Conservation (phyloP, 768 basidiomycete species). For the Leccinum obscurum region DNA sequence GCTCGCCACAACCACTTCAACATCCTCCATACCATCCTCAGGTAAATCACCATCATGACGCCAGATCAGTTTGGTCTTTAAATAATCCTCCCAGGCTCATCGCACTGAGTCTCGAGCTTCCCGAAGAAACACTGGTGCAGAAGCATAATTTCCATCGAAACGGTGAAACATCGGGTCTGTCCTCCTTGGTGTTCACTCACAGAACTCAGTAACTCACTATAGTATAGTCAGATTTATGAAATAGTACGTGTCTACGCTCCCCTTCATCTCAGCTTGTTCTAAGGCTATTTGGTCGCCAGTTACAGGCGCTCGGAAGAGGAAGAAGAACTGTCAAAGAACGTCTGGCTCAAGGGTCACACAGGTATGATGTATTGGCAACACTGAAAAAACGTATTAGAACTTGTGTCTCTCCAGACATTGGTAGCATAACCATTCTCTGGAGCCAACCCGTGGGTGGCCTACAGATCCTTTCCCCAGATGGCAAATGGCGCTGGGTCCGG, state of each 20-base stretch:
- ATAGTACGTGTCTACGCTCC: conserved; percentile 41
- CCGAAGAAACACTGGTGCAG: conserved; percentile 51
- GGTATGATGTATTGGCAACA: conserved; percentile 32
- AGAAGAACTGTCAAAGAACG: conserved; percentile 48
- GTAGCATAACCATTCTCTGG: conserved; percentile 56
- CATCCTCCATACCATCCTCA: conserved; percentile 48
- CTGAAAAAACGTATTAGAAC: background rate
- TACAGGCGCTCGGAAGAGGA: conserved; percentile 52
- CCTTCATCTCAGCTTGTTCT: background rate
- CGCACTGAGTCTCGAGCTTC: conserved; percentile 51
- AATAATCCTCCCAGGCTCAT: conserved; percentile 38
- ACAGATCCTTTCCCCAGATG: conserved; percentile 53
- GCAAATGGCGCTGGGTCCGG: conserved; percentile 57
- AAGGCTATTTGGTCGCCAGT: conserved; percentile 26
- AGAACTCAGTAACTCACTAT: background rate
- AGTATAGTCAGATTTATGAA: conserved; percentile 60
- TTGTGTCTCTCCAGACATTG: conserved; percentile 40
- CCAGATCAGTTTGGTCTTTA: background rate
- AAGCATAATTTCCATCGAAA: conserved; percentile 43
- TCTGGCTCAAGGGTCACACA: conserved; percentile 62
- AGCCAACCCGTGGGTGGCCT: conserved; percentile 60
- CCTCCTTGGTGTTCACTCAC: background rate
- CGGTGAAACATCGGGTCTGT: conserved; percentile 40
- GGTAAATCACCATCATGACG: conserved; percentile 25
- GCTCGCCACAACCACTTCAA: conserved; percentile 51